These are phyloP conservation scores for Alternaria panax DNA, from an alignment of 2,329 filamentous ascomycete genomes.

Conservation along the genomic window DNA sequence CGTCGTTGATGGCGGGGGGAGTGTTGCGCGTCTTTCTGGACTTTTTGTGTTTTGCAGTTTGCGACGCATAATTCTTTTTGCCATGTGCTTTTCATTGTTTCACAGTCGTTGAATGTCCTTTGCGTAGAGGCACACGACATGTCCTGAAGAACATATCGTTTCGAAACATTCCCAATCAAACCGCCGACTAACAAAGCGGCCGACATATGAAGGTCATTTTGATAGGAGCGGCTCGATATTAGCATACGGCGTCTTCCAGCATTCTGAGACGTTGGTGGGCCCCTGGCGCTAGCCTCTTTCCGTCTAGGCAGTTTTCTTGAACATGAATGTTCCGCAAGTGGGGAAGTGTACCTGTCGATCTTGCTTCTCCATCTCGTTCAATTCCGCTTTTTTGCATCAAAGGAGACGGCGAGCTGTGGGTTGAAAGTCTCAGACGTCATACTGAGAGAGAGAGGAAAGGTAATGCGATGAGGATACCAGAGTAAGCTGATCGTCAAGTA, in stretches of 20 bases:
- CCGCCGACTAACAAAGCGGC: slow-evolving; percentile 1
- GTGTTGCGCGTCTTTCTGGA: slow-evolving; percentile 1
- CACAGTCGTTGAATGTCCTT: not conserved
- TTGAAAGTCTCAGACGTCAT: not conserved
- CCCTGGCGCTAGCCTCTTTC: slow-evolving; percentile 1
- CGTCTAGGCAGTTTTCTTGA: slow-evolving; percentile 4
- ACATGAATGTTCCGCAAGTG: slow-evolving; percentile 6
- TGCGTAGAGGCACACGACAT: not conserved
- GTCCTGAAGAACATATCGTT: not conserved
- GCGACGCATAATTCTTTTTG: not conserved
- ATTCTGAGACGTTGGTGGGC: slow-evolving; percentile 9
- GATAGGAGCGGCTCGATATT: slow-evolving; percentile 12
- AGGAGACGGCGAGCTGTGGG: not conserved
- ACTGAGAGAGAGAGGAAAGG: not conserved
- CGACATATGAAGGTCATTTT: slow-evolving; percentile 14
- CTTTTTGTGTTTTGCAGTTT: not conserved
- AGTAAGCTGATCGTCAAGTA: not conserved
- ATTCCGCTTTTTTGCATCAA: slow-evolving; percentile 5
- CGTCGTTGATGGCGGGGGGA: slow-evolving; percentile 1
- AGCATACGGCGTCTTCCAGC: slow-evolving; percentile 1
- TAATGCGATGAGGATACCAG: not conserved
- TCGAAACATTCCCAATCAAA: slow-evolving; percentile 6
- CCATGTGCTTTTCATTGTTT: not conserved
- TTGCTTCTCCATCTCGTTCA: slow-evolving; percentile 8
- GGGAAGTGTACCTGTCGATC: slow-evolving; percentile 14